Conservation (phyloP, 2,329 filamentous ascomycete genomes). For the Zasmidium cellare region DNA sequence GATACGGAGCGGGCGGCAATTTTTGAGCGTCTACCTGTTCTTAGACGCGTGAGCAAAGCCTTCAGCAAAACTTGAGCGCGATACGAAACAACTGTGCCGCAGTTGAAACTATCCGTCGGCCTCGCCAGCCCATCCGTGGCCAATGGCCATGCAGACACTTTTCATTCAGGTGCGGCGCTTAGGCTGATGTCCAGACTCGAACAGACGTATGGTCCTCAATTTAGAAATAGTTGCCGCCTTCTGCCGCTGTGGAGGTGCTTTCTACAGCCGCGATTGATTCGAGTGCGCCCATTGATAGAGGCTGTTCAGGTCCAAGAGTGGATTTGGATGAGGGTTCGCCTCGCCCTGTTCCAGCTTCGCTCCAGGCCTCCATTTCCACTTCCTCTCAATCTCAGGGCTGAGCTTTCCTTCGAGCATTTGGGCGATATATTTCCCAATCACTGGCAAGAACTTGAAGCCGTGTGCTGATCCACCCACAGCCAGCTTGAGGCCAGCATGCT, state of each 20-base stretch:
- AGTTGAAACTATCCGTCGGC: too few relatives aligned
- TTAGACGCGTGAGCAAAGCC: too few relatives aligned
- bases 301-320: slow-evolving; percentile 6
- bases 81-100: too few relatives aligned
- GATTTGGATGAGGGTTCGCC: slow-evolving; percentile 8
- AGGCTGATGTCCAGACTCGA: too few relatives aligned
- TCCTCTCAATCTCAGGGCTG: slow-evolving; percentile 16
- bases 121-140: too few relatives aligned
- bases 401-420: slow-evolving; percentile 15
- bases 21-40: too few relatives aligned
- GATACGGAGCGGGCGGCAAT: too few relatives aligned
- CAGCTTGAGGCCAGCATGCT: slow-evolving; percentile 20
- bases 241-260: neutral
- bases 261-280: neutral
- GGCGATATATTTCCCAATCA: slow-evolving; percentile 27
- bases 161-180: too few relatives aligned
- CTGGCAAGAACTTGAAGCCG: slow-evolving; percentile 32
- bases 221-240: too few relatives aligned
- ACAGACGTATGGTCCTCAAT: too few relatives aligned
- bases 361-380: slow-evolving; percentile 20
- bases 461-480: slow-evolving; percentile 29
- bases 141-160: too few relatives aligned
- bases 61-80: too few relatives aligned
- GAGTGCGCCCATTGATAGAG: neutral
- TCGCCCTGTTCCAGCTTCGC: slow-evolving; percentile 3